Evolutionary conservation across 129 eudicot species (phyloP).

Genomic region (Tanacetum coccineum): DNA sequence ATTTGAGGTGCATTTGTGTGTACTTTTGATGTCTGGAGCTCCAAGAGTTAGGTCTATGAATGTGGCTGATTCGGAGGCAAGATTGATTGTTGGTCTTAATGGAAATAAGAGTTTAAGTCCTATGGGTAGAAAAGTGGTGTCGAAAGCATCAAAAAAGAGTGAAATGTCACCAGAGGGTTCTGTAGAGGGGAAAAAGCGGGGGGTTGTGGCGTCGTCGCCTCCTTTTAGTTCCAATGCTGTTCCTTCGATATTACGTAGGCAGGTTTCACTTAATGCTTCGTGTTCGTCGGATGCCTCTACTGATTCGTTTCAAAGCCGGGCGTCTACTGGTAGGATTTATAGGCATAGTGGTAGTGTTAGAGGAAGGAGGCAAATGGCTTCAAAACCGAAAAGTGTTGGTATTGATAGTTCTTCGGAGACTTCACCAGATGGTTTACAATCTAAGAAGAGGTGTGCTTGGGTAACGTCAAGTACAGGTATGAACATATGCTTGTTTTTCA

Average conservation of each 20-base stretch:
- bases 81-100: constrained; percentile 37
- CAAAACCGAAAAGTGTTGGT: constrained; percentile 35
- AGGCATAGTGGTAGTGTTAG: constrained; percentile 32
- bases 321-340: constrained; percentile 60
- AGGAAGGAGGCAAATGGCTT: constrained; percentile 37
- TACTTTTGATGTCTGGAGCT: constrained; percentile 44
- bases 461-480: constrained; percentile 64
- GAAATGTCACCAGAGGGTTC: constrained; percentile 37
- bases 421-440: constrained; percentile 29
- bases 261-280: constrained; percentile 48
- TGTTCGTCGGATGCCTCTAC: constrained; percentile 67
- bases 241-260: constrained; percentile 49
- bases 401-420: constrained; percentile 31
- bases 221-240: constrained; percentile 38
- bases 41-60: constrained; percentile 45
- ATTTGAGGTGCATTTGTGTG: neutral
- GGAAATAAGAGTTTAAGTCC: constrained; percentile 38
- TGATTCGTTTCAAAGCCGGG: constrained; percentile 60
- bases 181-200: constrained; percentile 30
- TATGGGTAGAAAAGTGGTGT: constrained; percentile 22
- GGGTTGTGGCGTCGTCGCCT: constrained; percentile 29
- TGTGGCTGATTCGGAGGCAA: constrained; percentile 45
- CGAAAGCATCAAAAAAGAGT: constrained; percentile 35
- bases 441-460: constrained; percentile 72
- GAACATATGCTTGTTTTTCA: neutral